phyloP scores from a whole-genome alignment of 1,284 basidiomycete species.

The Phlebopus sp. region DNA sequence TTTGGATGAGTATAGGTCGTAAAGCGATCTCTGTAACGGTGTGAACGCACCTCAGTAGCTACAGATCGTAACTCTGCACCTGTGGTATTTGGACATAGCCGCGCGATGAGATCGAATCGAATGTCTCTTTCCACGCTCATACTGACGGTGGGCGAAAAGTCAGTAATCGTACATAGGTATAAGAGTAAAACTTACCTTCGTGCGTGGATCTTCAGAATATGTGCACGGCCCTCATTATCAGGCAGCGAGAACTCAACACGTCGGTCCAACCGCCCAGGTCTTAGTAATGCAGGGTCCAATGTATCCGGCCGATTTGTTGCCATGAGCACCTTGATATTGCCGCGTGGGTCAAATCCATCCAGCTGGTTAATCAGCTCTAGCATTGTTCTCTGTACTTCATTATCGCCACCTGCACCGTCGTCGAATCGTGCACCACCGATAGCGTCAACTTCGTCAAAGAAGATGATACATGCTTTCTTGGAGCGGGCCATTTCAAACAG shows the following conservation, averaged over 20 bases:
- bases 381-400: conserved; percentile 99
- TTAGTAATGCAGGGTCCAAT: conserved; percentile 92
- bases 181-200: conserved; percentile 54
- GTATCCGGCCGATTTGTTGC: conserved; percentile 99
- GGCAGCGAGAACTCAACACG: conserved; percentile 95
- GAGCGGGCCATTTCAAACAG: conserved; percentile 98
- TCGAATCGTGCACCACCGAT: conserved; percentile 99
- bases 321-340: conserved; percentile 99
- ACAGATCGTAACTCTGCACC: conserved; percentile 97
- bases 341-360: conserved; percentile 97
- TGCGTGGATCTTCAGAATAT: conserved; percentile 97
- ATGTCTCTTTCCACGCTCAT: conserved; percentile 99
- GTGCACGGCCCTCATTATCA: conserved; percentile 94
- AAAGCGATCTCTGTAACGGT: conserved; percentile 2
- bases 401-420: conserved; percentile 98
- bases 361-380: conserved; percentile 98
- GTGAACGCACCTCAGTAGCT: conserved; percentile 78
- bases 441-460: conserved; percentile 98
- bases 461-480: conserved; percentile 99
- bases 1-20: neutral
- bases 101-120: conserved; percentile 95
- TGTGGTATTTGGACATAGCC: conserved; percentile 96
- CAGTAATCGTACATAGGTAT: conserved; percentile 3
- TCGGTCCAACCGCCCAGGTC: conserved; percentile 95
- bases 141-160: conserved; percentile 39